Percentiles rank a stretch among this genome's conserved stretches.
Conservation (phyloP, 257 asterid species). For the Solanum clarkiae region DNA sequence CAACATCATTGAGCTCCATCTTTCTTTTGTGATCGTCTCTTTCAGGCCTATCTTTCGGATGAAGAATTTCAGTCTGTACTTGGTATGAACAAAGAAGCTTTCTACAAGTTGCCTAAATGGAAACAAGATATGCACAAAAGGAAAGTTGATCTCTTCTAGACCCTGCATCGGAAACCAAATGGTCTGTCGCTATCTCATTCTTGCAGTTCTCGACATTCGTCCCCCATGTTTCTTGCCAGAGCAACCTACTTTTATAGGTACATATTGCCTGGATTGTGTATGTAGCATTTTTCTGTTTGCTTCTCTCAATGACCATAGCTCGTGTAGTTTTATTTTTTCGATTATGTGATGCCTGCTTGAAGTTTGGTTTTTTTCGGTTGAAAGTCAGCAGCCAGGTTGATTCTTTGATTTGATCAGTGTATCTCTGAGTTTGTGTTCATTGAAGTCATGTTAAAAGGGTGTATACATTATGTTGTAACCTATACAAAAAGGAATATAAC, state of each 20-base stretch:
- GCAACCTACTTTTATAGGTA: conserved; percentile 7
- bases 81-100: conserved; percentile 70
- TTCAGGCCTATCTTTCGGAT: conserved; percentile 84
- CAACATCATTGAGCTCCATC: background rate
- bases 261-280: conserved; percentile 5
- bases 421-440: conserved; percentile 1
- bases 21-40: background rate
- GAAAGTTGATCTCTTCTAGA: conserved; percentile 89
- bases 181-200: background rate
- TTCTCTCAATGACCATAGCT: background rate
- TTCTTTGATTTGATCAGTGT: conserved; percentile 4
- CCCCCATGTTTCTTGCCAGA: background rate
- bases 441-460: conserved; percentile 1
- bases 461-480: background rate
- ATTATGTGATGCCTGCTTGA: conserved; percentile 6
- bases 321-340: background rate
- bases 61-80: conserved; percentile 65
- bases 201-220: background rate
- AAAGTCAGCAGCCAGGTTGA: conserved; percentile 4
- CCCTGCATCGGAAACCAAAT: background rate
- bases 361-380: conserved; percentile 1
- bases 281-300: background rate
- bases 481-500: background rate
- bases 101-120: conserved; percentile 79
- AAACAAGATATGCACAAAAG: conserved; percentile 84